These are phyloP conservation scores for Citrus hindsii DNA, from an alignment of 345 rosid species.

Conservation along the genomic window DNA sequence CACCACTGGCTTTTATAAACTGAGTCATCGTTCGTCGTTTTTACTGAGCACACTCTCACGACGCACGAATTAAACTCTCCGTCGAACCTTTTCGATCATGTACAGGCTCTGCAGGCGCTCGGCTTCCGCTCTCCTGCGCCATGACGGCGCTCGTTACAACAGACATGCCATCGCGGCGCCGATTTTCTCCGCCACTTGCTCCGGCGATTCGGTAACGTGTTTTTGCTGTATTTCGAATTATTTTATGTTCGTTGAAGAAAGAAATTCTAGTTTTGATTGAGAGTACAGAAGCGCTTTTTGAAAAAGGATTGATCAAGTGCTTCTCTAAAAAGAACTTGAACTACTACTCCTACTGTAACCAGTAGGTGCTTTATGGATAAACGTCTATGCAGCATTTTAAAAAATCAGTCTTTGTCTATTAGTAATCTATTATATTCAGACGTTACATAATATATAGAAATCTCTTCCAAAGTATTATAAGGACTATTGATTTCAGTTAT, in stretches of 20 bases:
- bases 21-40: no score
- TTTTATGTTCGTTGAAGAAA: background rate
- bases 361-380: background rate
- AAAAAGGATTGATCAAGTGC: background rate
- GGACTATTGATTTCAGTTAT: background rate
- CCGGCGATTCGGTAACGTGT: constrained; percentile 30
- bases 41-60: no score
- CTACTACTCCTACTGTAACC: background rate
- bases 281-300: background rate
- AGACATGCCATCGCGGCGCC: constrained; percentile 35
- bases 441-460: background rate
- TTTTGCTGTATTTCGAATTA: background rate
- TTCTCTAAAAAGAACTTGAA: background rate
- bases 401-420: background rate
- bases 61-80: background rate
- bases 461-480: background rate
- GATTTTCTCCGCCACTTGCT: constrained; percentile 31
- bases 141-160: constrained; percentile 32
- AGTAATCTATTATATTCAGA: no score
- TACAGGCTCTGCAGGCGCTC: constrained; percentile 68
- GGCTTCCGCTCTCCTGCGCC: constrained; percentile 49
- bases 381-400: background rate
- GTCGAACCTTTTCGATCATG: constrained; percentile 36
- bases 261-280: background rate
- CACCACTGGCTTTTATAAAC: background rate